These are phyloP conservation scores for Corrigiola litoralis DNA, from an alignment of 179 eudicot genomes.

Conservation along the genomic window DNA sequence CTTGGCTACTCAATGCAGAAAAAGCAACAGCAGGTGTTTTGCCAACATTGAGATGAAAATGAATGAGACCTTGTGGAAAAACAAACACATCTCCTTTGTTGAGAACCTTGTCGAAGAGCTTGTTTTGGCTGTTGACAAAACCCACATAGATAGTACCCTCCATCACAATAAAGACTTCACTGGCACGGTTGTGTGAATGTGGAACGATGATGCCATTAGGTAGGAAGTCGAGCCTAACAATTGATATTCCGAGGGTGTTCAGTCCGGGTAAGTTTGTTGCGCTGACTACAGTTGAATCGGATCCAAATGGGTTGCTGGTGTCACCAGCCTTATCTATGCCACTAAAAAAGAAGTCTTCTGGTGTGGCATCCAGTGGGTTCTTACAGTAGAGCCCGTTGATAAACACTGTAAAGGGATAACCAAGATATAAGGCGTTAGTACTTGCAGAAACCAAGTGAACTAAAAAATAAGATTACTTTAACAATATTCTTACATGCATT, in stretches of 20 bases:
- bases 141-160: slow-evolving; percentile 17
- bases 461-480: background rate
- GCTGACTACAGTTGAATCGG: background rate
- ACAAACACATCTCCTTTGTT: slow-evolving; percentile 11
- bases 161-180: slow-evolving; percentile 5
- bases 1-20: slow-evolving; percentile 11
- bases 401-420: slow-evolving; percentile 2
- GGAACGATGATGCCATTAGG: slow-evolving; percentile 11
- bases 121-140: slow-evolving; percentile 6
- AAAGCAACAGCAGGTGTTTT: background rate
- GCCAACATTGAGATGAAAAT: slow-evolving; percentile 5
- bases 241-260: slow-evolving; percentile 12
- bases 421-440: too few species aligned
- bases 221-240: slow-evolving; percentile 7
- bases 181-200: slow-evolving; percentile 12
- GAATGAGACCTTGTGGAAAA: slow-evolving; percentile 16
- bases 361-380: background rate
- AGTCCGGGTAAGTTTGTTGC: slow-evolving; percentile 5
- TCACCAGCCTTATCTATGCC: background rate
- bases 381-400: slow-evolving; percentile 11
- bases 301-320: background rate
- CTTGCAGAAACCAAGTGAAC: background rate
- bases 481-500: background rate
- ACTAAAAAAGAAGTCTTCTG: slow-evolving; percentile 4
- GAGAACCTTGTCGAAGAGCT: slow-evolving; percentile 5